Evolutionary conservation across 169 alveolate species (phyloP).

Genomic region (Cryptosporidium sp.): DNA sequence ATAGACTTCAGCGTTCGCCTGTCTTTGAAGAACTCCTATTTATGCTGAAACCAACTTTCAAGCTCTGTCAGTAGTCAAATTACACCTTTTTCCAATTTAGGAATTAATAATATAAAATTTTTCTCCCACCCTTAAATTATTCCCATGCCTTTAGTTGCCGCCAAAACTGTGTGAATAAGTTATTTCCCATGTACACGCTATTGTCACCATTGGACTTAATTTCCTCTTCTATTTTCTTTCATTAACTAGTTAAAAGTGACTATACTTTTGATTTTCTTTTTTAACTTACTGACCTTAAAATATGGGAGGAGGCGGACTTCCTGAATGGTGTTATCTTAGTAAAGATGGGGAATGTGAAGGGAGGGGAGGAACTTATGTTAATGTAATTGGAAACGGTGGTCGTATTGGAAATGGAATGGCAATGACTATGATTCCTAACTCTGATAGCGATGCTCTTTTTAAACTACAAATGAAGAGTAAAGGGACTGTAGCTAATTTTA

Average conservation of each 20-base stretch:
- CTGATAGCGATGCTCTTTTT: neutral
- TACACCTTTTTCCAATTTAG: neutral
- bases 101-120: neutral
- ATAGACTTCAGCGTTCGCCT: constrained; percentile 26
- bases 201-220: neutral
- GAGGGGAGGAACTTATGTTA: constrained; percentile 36
- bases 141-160: constrained; percentile 1
- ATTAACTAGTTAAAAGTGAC: neutral
- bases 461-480: neutral
- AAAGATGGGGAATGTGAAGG: constrained; percentile 16
- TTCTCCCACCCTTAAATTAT: neutral
- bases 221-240: neutral
- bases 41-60: constrained; percentile 9
- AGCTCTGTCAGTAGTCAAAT: constrained; percentile 1
- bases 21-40: constrained; percentile 17
- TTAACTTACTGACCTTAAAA: neutral
- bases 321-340: constrained; percentile 53
- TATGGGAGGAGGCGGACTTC: constrained; percentile 32
- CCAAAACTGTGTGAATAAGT: neutral
- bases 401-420: constrained; percentile 66
- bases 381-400: constrained; percentile 4
- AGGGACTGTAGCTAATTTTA: constrained; percentile 13
- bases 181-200: constrained; percentile 15
- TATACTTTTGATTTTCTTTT: neutral
- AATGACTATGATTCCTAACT: constrained; percentile 30